Conservation (phyloP, 192 early-diverging fungal species). For the Coemansia sp. region DNA sequence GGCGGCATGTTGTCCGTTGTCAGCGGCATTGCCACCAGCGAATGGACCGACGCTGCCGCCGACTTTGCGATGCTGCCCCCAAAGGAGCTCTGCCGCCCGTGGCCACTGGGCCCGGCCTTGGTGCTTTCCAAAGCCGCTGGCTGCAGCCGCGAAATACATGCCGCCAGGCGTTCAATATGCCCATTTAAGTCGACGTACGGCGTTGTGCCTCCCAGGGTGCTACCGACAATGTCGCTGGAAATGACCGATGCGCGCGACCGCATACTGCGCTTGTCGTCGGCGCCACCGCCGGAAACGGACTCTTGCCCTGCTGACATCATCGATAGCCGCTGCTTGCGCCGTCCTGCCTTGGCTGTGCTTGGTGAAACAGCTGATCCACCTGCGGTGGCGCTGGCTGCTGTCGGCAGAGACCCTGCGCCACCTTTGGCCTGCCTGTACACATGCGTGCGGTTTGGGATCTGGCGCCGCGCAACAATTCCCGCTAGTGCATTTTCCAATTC, state of each 20-base stretch:
- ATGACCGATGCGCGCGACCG: conserved; percentile 30
- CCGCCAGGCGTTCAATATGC: conserved; percentile 48
- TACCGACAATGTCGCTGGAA: conserved; percentile 23
- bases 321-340: conserved; percentile 41
- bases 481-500: conserved; percentile 41
- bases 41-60: conserved; percentile 19
- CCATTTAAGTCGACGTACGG: conserved; percentile 42
- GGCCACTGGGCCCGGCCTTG: neutral
- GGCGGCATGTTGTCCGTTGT: conserved; percentile 12
- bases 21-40: conserved; percentile 11
- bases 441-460: conserved; percentile 40
- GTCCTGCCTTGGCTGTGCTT: conserved; percentile 26
- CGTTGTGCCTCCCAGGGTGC: conserved; percentile 15
- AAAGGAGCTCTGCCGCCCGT: conserved; percentile 29
- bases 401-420: conserved; percentile 38
- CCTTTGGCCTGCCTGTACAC: conserved; percentile 10
- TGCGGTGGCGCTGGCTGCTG: conserved; percentile 26
- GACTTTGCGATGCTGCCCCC: conserved; percentile 17
- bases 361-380: conserved; percentile 10
- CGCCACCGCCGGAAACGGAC: conserved; percentile 13
- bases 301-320: conserved; percentile 19
- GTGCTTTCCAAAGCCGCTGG: conserved; percentile 1
- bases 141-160: conserved; percentile 46
- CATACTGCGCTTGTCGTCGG: conserved; percentile 46
- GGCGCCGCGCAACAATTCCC: conserved; percentile 37